Evolutionary conservation across 345 rosid species (phyloP), one percentile per base, ranked within the genome.

Genomic region (Arabis hirsuta): DNA sequence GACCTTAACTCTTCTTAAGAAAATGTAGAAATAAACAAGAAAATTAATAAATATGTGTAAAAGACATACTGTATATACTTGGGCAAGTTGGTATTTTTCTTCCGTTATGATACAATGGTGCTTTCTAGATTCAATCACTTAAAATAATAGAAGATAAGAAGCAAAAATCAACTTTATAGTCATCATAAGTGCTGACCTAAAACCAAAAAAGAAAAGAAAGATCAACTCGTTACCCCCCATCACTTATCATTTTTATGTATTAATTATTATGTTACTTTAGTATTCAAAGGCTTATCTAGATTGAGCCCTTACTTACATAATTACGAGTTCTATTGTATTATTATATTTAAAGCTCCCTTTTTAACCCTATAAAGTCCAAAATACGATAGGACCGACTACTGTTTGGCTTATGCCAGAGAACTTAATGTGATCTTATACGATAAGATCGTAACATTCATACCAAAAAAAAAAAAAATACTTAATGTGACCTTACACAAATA

Each of bases 161-260:
- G 55, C 62, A 62, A 53, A 58, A 62, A 62, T 72, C 69, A 62
- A 54, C 27, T 5, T 62, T 29, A 41, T 51, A 62, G 27, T 54
- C 55, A 62, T 62, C 34, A 53, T 72, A 72, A 43, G 45, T 46
- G 76, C 63, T 62, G 69, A 53, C 55, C 55, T 43, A 42, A 53
- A 62, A 62, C 44, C 24, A 53, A n/a, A 62, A 51, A 5, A 16
- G n/a, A 42, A 31, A 50, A 22, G 24, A 22, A 19, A 24, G 32
- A 64, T 64, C 31, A 55, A 45, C 34, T 55, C 44, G 38, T 48
- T 50, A 10, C 7, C 74, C 74, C 24, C 72, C 67, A 48, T 59
- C 67, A 59, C 59, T 50, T 59, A 70, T 47, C n/a, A 45, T 45
- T 20, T 27, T 11, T 34, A 10, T 36, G 22, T 58, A 36, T 3